phyloP scores from a whole-genome alignment of 2,329 filamentous ascomycete species.

The Chrysosporium queenslandicum region DNA sequence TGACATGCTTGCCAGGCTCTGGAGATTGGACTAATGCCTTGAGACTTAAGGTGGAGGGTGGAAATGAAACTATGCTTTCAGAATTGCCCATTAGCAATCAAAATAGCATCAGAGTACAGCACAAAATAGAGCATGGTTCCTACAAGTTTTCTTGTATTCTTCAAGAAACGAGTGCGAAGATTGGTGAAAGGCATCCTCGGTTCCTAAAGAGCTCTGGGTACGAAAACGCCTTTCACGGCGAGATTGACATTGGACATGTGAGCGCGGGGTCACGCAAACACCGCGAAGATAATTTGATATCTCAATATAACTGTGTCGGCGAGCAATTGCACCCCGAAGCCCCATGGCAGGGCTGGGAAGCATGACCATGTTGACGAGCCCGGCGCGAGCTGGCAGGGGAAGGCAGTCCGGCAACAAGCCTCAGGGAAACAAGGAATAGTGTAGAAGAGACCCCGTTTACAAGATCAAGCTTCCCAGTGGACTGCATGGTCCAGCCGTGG shows the following conservation, averaged over 20 bases:
- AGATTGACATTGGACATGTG: conserved; percentile 7
- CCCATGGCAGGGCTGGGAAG: background rate
- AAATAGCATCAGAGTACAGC: background rate
- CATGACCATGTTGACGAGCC: conserved; percentile 20
- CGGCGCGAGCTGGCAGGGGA: background rate
- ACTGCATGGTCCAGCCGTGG: background rate
- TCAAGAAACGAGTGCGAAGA: conserved; percentile 27
- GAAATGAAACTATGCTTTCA: conserved; percentile 37
- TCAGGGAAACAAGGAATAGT: background rate
- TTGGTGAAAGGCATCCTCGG: conserved; percentile 16
- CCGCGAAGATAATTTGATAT: conserved; percentile 31
- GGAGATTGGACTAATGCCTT: conserved; percentile 27
- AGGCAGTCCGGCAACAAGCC: background rate
- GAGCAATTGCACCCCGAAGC: conserved; percentile 19
- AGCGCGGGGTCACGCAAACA: conserved; percentile 9
- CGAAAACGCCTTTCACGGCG: conserved; percentile 6
- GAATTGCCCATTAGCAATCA: background rate
- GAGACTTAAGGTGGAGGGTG: conserved; percentile 36
- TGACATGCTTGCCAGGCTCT: conserved; percentile 36
- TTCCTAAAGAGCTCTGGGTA: conserved; percentile 14
- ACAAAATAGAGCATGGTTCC: conserved; percentile 17
- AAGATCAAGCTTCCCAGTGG: background rate
- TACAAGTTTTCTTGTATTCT: conserved; percentile 40
- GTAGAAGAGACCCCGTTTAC: background rate
- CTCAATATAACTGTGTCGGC: conserved; percentile 29